phyloP scores from a whole-genome alignment of 2,329 filamentous ascomycete genomes.

The Ceratocystiopsis sp. region DNA sequence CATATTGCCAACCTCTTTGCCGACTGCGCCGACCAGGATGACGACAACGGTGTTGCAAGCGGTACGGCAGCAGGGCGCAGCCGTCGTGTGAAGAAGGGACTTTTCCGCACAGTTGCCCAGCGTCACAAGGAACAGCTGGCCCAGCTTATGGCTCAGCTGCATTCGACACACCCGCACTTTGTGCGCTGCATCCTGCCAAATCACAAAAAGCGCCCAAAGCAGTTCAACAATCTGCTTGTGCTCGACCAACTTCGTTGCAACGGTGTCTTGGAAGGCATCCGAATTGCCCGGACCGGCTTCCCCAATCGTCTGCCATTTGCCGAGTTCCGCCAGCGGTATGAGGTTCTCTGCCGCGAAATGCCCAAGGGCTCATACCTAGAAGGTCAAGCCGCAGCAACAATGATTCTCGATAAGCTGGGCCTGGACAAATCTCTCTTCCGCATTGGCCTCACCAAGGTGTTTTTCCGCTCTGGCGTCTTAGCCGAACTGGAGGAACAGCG shows the following conservation, averaged over 20 bases:
- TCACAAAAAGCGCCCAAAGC: slow-evolving; percentile 91
- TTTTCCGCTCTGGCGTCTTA: slow-evolving; percentile 90
- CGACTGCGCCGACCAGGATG: slow-evolving; percentile 69
- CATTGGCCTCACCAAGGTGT: slow-evolving; percentile 91
- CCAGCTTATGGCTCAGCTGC: slow-evolving; percentile 83
- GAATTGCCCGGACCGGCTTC: slow-evolving; percentile 92
- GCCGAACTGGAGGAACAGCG: slow-evolving; percentile 94
- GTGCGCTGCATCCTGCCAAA: slow-evolving; percentile 96
- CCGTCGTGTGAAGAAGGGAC: slow-evolving; percentile 85
- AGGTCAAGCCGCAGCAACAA: slow-evolving; percentile 65
- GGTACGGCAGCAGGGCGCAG: slow-evolving; percentile 33
- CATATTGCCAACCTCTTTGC: slow-evolving; percentile 74
- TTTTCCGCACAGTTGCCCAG: slow-evolving; percentile 93
- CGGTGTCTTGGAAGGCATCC: slow-evolving; percentile 95
- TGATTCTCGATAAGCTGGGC: slow-evolving; percentile 79
- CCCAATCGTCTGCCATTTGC: slow-evolving; percentile 83
- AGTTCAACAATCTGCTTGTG: slow-evolving; percentile 80
- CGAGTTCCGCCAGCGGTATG: slow-evolving; percentile 90
- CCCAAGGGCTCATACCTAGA: slow-evolving; percentile 46
- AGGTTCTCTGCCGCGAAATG: slow-evolving; percentile 58
- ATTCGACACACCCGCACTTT: slow-evolving; percentile 95
- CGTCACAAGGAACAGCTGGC: slow-evolving; percentile 96
- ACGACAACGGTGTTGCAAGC: slow-evolving; percentile 31
- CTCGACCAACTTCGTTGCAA: slow-evolving; percentile 96
- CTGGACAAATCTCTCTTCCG: slow-evolving; percentile 78